Conservation (phyloP, 2,329 filamentous ascomycete species). For the Keithomyces neogunnii region DNA sequence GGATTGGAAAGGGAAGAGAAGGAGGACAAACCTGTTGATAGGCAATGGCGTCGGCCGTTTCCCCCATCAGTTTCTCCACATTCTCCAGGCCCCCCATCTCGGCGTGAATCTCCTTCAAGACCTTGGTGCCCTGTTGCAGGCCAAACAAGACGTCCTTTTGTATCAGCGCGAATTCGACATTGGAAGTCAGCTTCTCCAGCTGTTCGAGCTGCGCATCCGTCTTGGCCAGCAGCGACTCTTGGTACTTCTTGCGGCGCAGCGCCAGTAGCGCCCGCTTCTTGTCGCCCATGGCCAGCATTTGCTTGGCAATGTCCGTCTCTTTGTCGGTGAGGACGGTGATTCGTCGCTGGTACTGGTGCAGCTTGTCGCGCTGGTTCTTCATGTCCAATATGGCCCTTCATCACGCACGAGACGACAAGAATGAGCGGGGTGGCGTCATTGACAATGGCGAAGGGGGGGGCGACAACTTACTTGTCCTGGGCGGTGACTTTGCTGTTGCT, state of each 20-base stretch:
- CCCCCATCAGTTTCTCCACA: constrained; percentile 91
- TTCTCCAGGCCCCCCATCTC: constrained; percentile 95
- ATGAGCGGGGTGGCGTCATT: constrained; percentile 1
- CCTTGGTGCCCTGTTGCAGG: constrained; percentile 81
- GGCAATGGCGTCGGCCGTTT: constrained; percentile 80
- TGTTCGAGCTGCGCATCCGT: constrained; percentile 93
- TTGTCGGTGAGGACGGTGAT: constrained; percentile 78
- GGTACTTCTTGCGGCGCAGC: constrained; percentile 91
- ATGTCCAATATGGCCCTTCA: constrained; percentile 89
- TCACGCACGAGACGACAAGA: background rate
- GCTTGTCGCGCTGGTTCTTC: constrained; percentile 94
- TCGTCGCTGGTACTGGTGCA: constrained; percentile 90
- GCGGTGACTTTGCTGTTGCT: constrained; percentile 49
- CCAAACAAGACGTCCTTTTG: constrained; percentile 96
- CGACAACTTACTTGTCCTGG: constrained; percentile 70
- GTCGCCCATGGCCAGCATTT: constrained; percentile 74
- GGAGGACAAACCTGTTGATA: constrained; percentile 67
- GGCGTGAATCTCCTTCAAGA: constrained; percentile 81
- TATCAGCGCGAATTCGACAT: constrained; percentile 91
- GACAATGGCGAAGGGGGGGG: background rate
- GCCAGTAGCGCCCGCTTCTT: constrained; percentile 77
- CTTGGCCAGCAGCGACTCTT: constrained; percentile 79
- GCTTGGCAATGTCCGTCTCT: constrained; percentile 77
- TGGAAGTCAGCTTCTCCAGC: constrained; percentile 77
- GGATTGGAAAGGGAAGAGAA: background rate